Evolutionary conservation across 2,329 filamentous ascomycete species (phyloP).

Genomic region (Alternaria arbusti): DNA sequence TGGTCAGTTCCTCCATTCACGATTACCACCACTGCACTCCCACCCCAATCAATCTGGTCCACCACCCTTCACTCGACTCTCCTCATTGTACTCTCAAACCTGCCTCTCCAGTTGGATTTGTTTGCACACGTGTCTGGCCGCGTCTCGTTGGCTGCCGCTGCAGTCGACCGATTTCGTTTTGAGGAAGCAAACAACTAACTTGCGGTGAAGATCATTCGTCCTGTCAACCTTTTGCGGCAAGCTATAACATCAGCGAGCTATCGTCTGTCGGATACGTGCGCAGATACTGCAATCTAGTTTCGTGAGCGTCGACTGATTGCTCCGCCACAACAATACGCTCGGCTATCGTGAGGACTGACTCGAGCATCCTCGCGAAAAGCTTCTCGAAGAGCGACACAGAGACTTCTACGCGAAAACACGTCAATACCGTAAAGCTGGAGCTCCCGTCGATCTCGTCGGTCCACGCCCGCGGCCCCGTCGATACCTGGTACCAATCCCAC

Average conservation of each 20-base stretch:
- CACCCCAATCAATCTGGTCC: neutral
- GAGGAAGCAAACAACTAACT: slow-evolving; percentile 46
- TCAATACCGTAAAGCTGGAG: slow-evolving; percentile 89
- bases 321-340: slow-evolving; percentile 24
- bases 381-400: slow-evolving; percentile 10
- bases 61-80: neutral
- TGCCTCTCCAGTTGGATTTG: slow-evolving; percentile 21
- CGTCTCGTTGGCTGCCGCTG: slow-evolving; percentile 32
- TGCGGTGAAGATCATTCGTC: slow-evolving; percentile 38
- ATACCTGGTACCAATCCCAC: slow-evolving; percentile 75
- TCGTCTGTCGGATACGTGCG: slow-evolving; percentile 38
- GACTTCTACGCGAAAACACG: slow-evolving; percentile 14
- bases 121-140: slow-evolving; percentile 42
- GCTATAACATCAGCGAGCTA: slow-evolving; percentile 34
- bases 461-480: slow-evolving; percentile 77
- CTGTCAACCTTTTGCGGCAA: slow-evolving; percentile 24
- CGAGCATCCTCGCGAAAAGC: slow-evolving; percentile 20
- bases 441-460: slow-evolving; percentile 84
- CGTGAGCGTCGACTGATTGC: slow-evolving; percentile 29
- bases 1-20: slow-evolving; percentile 22
- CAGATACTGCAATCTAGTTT: slow-evolving; percentile 39
- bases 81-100: slow-evolving; percentile 12
- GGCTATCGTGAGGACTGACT: slow-evolving; percentile 33
- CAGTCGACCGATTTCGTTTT: slow-evolving; percentile 22
- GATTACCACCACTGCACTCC: neutral